Evolutionary conservation across 495 filamentous ascomycete genomes (phyloP), one percentile per base, ranked within the genome.

Genomic region (Apiosordaria backusii): DNA sequence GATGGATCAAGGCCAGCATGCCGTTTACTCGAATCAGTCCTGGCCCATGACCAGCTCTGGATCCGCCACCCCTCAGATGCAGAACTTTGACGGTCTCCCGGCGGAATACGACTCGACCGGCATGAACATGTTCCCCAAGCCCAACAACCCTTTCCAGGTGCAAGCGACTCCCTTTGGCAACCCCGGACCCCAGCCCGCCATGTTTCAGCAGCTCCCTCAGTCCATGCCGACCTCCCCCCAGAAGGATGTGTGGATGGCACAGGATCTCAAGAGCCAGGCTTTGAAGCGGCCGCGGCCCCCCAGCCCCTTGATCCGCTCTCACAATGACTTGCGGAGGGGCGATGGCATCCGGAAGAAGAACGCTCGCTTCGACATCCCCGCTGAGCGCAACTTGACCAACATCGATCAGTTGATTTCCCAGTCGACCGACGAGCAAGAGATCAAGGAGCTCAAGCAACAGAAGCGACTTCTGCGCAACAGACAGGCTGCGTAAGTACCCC

Each of bases 321-420:
- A 90, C 78, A 92, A 92, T 64, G 90, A 94, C 61, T 83, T 93
- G 75, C 77, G 86, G 57, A 86, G 93, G 69, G 88, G 93, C 70
- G 94, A 96, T 73, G 95, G 95, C 59, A 96, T 98, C 79, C 88
- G 96, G 69, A 99, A 99, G 89, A 98, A 97, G 89, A 99, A 99
- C 72, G 94, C 94, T 70, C 89, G 96, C 57, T 97, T 99, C 78
- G 95, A 98, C 74, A 98, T 99, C 67, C 95, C 95, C 4, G 88
- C 91, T 13, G 96, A 97, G 80, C 86, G 93, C 54, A 98, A 91
- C 69, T 85, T 98, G 67, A 88, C 85, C 81, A 98, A 97, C 77
- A 98, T 99, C 80, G 95, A 99, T 77, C 86, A 90, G 62, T 81
- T 98, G 71, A 97, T 99, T 80, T 85, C 88, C 35, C 87, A 91